Base-by-base conservation (phyloP, 2,329 filamentous ascomycete species). In the Dactylellina drechsleri region DNA sequence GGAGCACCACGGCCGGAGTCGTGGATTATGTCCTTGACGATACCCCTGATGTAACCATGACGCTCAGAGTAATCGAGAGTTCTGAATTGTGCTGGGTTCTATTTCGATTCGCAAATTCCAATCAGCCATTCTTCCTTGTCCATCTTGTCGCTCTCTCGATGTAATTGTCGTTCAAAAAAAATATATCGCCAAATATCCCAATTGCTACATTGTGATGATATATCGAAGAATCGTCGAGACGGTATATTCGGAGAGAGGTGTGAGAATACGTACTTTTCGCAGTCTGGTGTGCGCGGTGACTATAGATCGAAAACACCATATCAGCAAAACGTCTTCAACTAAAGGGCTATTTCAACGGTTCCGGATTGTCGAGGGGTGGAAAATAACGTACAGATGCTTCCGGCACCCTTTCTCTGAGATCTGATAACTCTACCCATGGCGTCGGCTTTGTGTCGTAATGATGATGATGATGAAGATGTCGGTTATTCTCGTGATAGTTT, bases 21-120 rank as follows among this genome's bases (percentile, higher is more conserved):
- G 90, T 99, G 95, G 86, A 99, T 91, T 86, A 98, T 97, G 83
- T 98, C 92, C 90, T 95, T 97, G 84, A 99, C 93, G 79, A 98
- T 89, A 86, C 95, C 95, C 81, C 95, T 92, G 83, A 96, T 87
- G 88, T 99, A 99, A 82, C 95, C 95, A 89, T 98, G 94, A 84
- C 92, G 90, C 88, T 97, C 93, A 84, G 93, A 90, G 85, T 88
- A 99, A 85, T 99, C 95, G 89, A 97, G 92, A 81, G 89, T 92
- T 85, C 95, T 89, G 91, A 99, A 98, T 87, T 96, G 91, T 83
- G 94, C 92, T 79, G 92, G 91, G 79, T 79, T 79, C 79, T 79
- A 70, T 74, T 36, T 49, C n/a, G 26, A 31, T 31, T 47, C 43
- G 43, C 4, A n/a, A 47, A 47, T 52, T 76, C 59, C 58, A 56